phyloP scores from a whole-genome alignment of 225 moss, liverwort and hornwort species.

The Sphagnum tenellum region DNA sequence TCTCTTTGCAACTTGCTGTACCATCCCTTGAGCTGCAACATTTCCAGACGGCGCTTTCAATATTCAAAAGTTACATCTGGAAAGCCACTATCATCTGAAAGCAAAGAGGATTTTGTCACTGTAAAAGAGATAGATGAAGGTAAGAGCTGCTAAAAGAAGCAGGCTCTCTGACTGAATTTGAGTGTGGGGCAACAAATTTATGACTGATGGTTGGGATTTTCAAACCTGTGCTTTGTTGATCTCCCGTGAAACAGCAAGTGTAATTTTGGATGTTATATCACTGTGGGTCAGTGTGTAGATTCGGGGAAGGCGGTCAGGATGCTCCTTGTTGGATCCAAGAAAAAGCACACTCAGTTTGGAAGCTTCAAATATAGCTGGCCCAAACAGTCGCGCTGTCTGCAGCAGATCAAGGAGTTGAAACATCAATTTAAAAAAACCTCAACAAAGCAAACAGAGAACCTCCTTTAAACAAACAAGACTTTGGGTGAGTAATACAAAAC shows the following conservation, averaged over 20 bases:
- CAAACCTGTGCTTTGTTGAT: constrained; percentile 86
- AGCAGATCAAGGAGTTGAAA: background rate
- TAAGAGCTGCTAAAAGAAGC: no score
- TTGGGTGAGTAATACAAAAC: no score
- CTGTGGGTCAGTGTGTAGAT: constrained; percentile 93
- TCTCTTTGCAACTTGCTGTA: constrained; percentile 86
- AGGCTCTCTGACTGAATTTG: background rate
- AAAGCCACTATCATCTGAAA: background rate
- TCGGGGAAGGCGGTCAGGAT: constrained; percentile 58
- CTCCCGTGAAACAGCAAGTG: constrained; percentile 77
- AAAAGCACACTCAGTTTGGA: constrained; percentile 81
- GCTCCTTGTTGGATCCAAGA: constrained; percentile 41
- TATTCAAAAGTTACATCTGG: no score
- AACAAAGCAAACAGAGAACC: background rate
- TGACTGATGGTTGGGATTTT: background rate
- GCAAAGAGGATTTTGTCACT: background rate
- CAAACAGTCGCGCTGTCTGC: constrained; percentile 77
- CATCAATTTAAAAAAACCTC: background rate
- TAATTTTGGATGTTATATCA: constrained; percentile 81
- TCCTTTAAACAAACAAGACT: background rate
- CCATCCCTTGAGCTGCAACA: constrained; percentile 78
- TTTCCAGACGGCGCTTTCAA: no score
- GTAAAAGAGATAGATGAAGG: background rate
- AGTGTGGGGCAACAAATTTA: background rate
- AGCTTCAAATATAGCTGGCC: constrained; percentile 90